Conservation (phyloP, 257 asterid genomes). For the Forsythia viridissima region DNA sequence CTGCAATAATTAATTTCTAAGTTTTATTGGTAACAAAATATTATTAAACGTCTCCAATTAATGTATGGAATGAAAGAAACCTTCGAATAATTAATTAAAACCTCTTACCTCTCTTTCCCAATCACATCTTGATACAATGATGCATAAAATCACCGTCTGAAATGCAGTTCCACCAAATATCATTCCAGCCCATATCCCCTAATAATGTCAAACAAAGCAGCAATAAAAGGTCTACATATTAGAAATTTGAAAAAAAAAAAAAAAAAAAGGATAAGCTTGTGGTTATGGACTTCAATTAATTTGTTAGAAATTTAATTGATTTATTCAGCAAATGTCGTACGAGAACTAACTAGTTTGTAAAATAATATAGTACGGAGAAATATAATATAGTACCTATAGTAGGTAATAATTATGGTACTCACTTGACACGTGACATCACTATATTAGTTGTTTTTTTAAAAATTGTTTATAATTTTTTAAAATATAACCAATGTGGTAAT, state of each 20-base stretch:
- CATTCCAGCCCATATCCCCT: constrained; percentile 87
- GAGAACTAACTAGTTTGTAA: too few species aligned
- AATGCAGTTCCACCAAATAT: constrained; percentile 72
- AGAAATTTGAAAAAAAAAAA: not conserved
- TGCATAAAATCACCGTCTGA: constrained; percentile 52
- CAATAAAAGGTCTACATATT: not conserved
- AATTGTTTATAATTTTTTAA: too few species aligned
- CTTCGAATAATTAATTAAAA: not conserved
- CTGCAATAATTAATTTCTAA: constrained; percentile 30
- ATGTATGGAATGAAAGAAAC: not conserved
- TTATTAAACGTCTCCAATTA: not conserved
- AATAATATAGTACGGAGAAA: too few species aligned
- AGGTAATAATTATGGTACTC: too few species aligned
- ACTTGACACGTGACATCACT: too few species aligned
- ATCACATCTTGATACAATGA: constrained; percentile 55
- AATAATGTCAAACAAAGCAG: not conserved
- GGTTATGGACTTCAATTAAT: too few species aligned
- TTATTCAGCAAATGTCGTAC: too few species aligned
- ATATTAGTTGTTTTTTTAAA: too few species aligned
- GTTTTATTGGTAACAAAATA: not conserved
- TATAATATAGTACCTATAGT: too few species aligned
- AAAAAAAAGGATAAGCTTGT: not conserved
- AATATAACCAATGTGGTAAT: too few species aligned
- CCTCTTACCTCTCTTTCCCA: constrained; percentile 69
- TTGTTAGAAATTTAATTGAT: too few species aligned